phyloP scores from a whole-genome alignment of 2,329 filamentous ascomycete species.

The Botrytis tulipae region DNA sequence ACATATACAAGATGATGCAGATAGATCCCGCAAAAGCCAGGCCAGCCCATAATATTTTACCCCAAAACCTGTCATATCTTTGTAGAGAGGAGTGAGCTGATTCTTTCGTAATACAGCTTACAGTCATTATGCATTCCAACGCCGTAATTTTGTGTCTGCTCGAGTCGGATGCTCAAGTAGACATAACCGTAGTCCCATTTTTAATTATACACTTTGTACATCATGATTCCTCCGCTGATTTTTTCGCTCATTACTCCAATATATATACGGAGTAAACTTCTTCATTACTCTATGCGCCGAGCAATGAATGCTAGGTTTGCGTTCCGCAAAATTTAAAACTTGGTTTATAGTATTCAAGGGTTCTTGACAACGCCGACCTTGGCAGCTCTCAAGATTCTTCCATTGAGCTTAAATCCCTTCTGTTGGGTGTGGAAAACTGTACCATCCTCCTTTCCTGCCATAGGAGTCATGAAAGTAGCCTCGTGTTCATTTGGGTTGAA shows the following conservation, averaged over 20 bases:
- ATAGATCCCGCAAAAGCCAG: constrained; percentile 2
- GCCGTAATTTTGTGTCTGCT: constrained; percentile 10
- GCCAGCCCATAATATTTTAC: constrained; percentile 11
- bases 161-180: constrained; percentile 16
- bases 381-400: constrained; percentile 81
- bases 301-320: constrained; percentile 5
- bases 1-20: constrained; percentile 20
- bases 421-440: constrained; percentile 89
- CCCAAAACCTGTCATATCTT: constrained; percentile 18
- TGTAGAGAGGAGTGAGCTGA: constrained; percentile 21
- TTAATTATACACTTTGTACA: constrained; percentile 23
- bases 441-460: constrained; percentile 84
- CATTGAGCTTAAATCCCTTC: constrained; percentile 94
- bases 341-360: constrained; percentile 26
- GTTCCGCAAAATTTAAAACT: background rate
- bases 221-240: background rate
- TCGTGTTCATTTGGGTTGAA: constrained; percentile 98
- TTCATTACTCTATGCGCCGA: background rate
- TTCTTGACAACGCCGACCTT: constrained; percentile 98
- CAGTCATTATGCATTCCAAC: constrained; percentile 23
- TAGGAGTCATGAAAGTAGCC: constrained; percentile 89
- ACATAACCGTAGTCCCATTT: constrained; percentile 14
- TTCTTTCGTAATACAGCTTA: constrained; percentile 17
- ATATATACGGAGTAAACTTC: background rate
- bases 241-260: background rate